Base-by-base conservation (phyloP, 495 filamentous ascomycete genomes). In the Venustampulla echinocandica region DNA sequence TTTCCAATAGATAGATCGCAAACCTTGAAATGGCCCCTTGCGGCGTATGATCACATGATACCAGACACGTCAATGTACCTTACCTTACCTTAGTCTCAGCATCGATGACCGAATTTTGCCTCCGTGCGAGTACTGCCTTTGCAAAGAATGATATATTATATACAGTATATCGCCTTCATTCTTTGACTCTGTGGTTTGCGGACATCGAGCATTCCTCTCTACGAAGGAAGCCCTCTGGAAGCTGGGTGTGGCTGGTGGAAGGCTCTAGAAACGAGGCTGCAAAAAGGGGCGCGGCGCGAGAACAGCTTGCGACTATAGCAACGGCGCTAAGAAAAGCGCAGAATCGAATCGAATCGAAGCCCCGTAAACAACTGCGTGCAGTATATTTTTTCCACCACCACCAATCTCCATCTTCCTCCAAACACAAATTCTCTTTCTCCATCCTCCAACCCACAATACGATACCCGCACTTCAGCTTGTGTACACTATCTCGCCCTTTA, bases 311-410 rank as follows among this genome's bases (percentile, higher is more conserved):
- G 13, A 30, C 7, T 6, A 15, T 10, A 5, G 33, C 33, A n/a
- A n/a, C 18, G 33, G 33, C 33, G 33, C 33, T 35, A 35, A 35
- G 33, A 35, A 35, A 35, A 35, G 33, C 33, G 33, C 33, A 35
- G 33, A 35, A 35, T 35, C 33, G 33, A 35, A 35, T 35, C 33
- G 33, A 35, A 35, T n/a, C n/a, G n/a, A n/a, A n/a, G n/a, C 13
- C 33, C 33, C n/a, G n/a, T 35, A 35, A 35, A 35, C 33, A 35
- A 10, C 13, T 6, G 27, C 27, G 33, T 15, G 6, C 6, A 5
- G 33, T 35, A 35, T 35, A 35, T 35, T 35, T 35, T 35, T 35
- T 35, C 33, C 33, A 30, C 33, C 13, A 10, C n/a, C 6, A 35
- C 33, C 33, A n/a, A 30, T 15, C 33, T 35, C n/a, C 6, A 35